phyloP scores from a whole-genome alignment of 306 rosid genomes.

The Cucurbita moschata region DNA sequence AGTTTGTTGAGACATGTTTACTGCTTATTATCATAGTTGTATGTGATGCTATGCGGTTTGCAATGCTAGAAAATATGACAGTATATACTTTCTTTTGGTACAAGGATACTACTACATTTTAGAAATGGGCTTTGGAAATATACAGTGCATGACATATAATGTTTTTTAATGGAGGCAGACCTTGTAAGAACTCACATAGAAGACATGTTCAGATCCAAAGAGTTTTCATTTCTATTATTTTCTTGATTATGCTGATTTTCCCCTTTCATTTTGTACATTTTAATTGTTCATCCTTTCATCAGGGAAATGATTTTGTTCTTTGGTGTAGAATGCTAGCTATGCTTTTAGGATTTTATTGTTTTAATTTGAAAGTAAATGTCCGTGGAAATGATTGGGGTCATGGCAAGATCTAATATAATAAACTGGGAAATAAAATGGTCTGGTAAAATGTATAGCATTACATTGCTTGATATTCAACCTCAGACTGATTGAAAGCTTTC shows the following conservation, averaged over 20 bases:
- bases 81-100: not conserved
- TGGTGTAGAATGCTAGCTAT: not conserved
- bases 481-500: not conserved
- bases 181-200: not conserved
- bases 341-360: not conserved
- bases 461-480: not conserved
- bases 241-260: not conserved
- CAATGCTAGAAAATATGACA: not conserved
- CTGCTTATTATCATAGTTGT: not conserved
- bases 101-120: not conserved
- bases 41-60: not conserved
- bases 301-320: not conserved
- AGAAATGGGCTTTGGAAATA: not conserved
- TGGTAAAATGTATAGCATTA: not conserved
- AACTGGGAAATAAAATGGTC: not conserved
- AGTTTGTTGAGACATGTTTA: not conserved
- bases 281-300: not conserved
- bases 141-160: not conserved
- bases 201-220: not conserved
- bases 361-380: not conserved
- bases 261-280: not conserved
- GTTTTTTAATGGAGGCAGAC: not conserved
- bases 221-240: not conserved
- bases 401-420: not conserved
- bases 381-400: not conserved